Conservation (phyloP, 768 basidiomycete species). For the Asterophora parasitica region DNA sequence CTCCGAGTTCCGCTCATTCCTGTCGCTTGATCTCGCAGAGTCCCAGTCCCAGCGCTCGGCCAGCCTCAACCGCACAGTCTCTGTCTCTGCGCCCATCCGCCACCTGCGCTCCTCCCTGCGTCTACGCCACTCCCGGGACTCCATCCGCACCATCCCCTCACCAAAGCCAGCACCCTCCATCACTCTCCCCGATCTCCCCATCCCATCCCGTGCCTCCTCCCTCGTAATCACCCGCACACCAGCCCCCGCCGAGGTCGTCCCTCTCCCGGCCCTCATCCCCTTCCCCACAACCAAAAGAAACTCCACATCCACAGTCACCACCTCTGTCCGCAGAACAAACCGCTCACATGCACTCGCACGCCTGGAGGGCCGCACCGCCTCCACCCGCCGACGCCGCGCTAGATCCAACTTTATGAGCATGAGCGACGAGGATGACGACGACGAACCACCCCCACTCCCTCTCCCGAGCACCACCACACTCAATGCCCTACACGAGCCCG, state of each 20-base stretch:
- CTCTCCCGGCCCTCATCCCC: too few relatives aligned
- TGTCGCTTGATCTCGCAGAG: constrained; percentile 66
- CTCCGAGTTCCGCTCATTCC: constrained; percentile 49
- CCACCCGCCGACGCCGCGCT: constrained; percentile 16
- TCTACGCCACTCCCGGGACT: too few relatives aligned
- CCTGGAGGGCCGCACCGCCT: constrained; percentile 49
- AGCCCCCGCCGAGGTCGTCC: constrained; percentile 15
- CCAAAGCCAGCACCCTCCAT: constrained; percentile 56
- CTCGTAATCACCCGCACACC: constrained; percentile 19
- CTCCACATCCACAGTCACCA: constrained; percentile 37
- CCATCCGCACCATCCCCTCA: constrained; percentile 48
- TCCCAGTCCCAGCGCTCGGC: constrained; percentile 37
- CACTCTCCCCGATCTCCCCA: constrained; percentile 39
- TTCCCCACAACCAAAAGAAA: constrained; percentile 15
- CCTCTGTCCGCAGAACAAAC: constrained; percentile 41
- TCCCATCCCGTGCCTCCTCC: constrained; percentile 7
- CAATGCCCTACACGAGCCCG: constrained; percentile 28
- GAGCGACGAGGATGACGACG: constrained; percentile 59
- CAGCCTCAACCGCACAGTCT: too few relatives aligned
- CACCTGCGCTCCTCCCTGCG: too few relatives aligned
- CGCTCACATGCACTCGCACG: constrained; percentile 59
- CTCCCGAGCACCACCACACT: constrained; percentile 12
- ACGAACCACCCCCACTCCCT: constrained; percentile 21
- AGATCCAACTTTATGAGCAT: constrained; percentile 60
- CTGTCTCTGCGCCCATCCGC: too few relatives aligned